phyloP scores from a whole-genome alignment of 768 basidiomycete genomes.

The Lactifluus hygrophoroides region DNA sequence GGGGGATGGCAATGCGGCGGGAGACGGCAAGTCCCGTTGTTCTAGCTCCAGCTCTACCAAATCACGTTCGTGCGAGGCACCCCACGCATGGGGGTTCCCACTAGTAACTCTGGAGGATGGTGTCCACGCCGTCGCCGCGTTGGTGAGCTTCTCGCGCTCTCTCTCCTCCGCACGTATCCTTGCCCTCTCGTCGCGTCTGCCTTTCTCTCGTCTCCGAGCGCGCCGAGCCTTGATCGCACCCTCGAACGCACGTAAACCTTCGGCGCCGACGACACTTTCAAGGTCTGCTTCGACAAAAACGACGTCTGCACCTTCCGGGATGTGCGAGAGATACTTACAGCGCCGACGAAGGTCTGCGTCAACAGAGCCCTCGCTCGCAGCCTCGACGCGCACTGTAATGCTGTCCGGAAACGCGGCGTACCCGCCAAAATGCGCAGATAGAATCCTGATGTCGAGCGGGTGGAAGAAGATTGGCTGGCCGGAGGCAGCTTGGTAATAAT shows the following conservation, averaged over 20 bases:
- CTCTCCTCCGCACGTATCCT: slow-evolving; percentile 67
- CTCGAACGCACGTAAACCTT: slow-evolving; percentile 77
- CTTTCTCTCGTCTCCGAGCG: slow-evolving; percentile 70
- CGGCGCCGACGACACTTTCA: slow-evolving; percentile 61
- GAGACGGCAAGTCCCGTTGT: neutral
- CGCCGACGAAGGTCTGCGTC: slow-evolving; percentile 91
- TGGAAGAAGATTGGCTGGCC: slow-evolving; percentile 90
- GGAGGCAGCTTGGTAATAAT: slow-evolving; percentile 91
- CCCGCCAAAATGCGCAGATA: slow-evolving; percentile 72
- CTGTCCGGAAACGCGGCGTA: slow-evolving; percentile 81
- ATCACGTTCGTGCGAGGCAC: neutral
- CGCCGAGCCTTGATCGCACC: slow-evolving; percentile 69
- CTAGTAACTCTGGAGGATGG: neutral
- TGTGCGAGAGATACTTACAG: slow-evolving; percentile 91
- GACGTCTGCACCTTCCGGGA: slow-evolving; percentile 87
- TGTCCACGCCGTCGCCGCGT: neutral
- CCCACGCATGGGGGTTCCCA: slow-evolving; percentile 5
- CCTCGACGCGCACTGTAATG: slow-evolving; percentile 75
- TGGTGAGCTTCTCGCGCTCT: slow-evolving; percentile 28
- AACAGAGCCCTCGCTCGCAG: slow-evolving; percentile 65
- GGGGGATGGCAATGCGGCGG: neutral
- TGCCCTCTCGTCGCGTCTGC: slow-evolving; percentile 80
- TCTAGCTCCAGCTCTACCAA: slow-evolving; percentile 6
- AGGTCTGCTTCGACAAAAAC: slow-evolving; percentile 90
- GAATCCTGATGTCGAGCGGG: slow-evolving; percentile 90